phyloP scores from a whole-genome alignment of 371 early-diverging fungal genomes.

The Mucor irregularis region DNA sequence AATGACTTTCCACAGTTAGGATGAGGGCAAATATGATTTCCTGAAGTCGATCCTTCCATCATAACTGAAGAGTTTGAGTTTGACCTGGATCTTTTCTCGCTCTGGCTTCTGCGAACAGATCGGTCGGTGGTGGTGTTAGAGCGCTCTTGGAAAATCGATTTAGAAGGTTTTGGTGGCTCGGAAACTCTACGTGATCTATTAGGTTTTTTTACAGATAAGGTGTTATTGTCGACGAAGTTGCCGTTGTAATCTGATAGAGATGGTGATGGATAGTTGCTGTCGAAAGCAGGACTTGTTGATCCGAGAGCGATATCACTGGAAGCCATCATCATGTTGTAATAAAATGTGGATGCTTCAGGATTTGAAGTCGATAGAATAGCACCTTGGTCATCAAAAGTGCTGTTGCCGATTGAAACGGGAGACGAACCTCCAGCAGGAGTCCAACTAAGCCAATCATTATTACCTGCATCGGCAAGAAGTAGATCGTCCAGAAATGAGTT shows the following conservation, averaged over 20 bases:
- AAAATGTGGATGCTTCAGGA: background rate
- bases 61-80: constrained; percentile 5
- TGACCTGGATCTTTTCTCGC: constrained; percentile 17
- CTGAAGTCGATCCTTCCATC: background rate
- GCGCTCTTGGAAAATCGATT: constrained; percentile 1
- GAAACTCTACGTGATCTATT: constrained; percentile 21
- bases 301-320: background rate
- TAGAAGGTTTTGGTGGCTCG: constrained; percentile 21
- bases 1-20: constrained; percentile 69
- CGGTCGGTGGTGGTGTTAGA: background rate
- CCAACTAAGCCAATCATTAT: constrained; percentile 24
- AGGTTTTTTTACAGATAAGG: constrained; percentile 8
- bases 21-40: constrained; percentile 19
- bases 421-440: constrained; percentile 16
- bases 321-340: background rate
- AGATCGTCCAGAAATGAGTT: constrained; percentile 4
- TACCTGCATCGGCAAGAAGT: background rate
- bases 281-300: background rate
- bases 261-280: constrained; percentile 2
- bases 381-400: constrained; percentile 2
- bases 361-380: constrained; percentile 6
- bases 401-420: constrained; percentile 4
- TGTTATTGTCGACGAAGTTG: background rate
- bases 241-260: background rate
- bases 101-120: constrained; percentile 12